phyloP scores from a whole-genome alignment of 2,329 filamentous ascomycete genomes.

The Aspergillus oerlinghausenensis region DNA sequence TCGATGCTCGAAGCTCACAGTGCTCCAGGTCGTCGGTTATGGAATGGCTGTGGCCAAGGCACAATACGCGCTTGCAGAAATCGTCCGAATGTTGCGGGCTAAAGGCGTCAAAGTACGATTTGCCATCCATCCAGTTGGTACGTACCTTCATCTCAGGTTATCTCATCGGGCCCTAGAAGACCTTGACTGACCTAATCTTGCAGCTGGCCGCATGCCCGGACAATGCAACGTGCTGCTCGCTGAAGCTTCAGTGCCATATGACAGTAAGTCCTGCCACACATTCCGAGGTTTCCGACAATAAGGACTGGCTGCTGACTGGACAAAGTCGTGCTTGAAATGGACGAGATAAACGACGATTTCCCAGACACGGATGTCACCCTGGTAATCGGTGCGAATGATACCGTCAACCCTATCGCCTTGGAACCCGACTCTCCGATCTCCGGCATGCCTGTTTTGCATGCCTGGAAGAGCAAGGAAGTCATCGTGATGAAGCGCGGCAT shows the following conservation, averaged over 20 bases:
- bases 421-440: slow-evolving; percentile 80
- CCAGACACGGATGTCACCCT: slow-evolving; percentile 77
- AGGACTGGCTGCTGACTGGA: slow-evolving; percentile 17
- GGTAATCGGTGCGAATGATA: slow-evolving; percentile 89
- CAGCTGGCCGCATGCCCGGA: slow-evolving; percentile 78
- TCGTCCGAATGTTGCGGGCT: slow-evolving; percentile 66
- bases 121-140: slow-evolving; percentile 77
- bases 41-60: slow-evolving; percentile 94
- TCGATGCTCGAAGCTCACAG: not conserved
- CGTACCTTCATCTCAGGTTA: not conserved
- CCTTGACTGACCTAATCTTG: not conserved
- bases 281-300: not conserved
- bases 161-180: not conserved
- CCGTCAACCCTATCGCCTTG: slow-evolving; percentile 83
- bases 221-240: slow-evolving; percentile 89
- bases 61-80: slow-evolving; percentile 84
- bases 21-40: slow-evolving; percentile 65
- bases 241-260: slow-evolving; percentile 82
- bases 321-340: slow-evolving; percentile 79
- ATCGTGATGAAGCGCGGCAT: slow-evolving; percentile 91
- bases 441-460: slow-evolving; percentile 87
- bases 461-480: slow-evolving; percentile 91
- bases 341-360: slow-evolving; percentile 94
- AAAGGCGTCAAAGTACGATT: slow-evolving; percentile 80
- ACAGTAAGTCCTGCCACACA: slow-evolving; percentile 49